Evolutionary conservation across 805 yeast species (phyloP), one percentile per base, ranked within the genome.

Genomic region (Ogataea paradorogensis): DNA sequence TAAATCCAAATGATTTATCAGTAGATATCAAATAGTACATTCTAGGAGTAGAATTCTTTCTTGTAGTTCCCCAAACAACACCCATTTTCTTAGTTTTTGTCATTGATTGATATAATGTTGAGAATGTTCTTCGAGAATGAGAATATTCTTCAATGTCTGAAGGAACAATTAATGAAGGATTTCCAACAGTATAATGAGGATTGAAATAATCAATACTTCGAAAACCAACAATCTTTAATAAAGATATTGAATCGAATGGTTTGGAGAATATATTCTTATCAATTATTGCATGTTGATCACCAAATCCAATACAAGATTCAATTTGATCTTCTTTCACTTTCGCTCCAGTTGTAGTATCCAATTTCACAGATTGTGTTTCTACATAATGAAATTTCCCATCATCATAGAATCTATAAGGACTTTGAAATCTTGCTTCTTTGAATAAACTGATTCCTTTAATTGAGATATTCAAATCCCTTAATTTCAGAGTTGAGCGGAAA

Each of bases 391-490:
- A 65, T 7, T 61, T 57, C 16, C 78, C 82, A 2, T 72, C 71
- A 29, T 74, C 77, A 56, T 74, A 78, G 5, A 84, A 74, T 30
- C 68, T 67, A 27, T 70, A 70, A 9, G 76, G 65, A n/a, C 73
- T 62, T 14, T 71, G 67, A 0, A 77, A 53, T 29, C 67, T 71
- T 42, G 80, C 82, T 37, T 76, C 78, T 7, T 70, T 67, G 45
- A 73, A 74, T n/a, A 84, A 68, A 0, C 82, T 63, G 52, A 78
- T 84, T 0, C 95, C 97, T 48, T 75, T 76, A 1, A 90, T 70
- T 0, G 88, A 83, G 33, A 91, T 73, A 0, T 70, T 67, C 14
- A 90, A 40, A 26, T 75, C 76, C 32, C 78, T 71, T 5, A 87
- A 61, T 1, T 76, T 70, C 32, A 89, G 59, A 8, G 80, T 75